phyloP scores from a whole-genome alignment of 2,329 filamentous ascomycete genomes.

The Aspergillus aculeatinus region DNA sequence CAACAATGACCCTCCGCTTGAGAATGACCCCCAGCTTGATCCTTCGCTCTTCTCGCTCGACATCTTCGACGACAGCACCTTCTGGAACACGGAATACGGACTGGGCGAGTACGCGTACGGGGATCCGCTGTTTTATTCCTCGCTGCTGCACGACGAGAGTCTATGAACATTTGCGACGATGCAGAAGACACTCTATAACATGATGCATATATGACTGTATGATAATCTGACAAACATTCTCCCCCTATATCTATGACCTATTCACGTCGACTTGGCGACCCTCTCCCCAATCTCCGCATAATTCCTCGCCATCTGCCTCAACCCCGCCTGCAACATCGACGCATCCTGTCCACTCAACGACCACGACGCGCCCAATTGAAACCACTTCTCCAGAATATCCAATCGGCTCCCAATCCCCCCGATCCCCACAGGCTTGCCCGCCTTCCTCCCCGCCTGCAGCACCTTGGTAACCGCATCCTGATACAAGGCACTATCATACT shows the following conservation, averaged over 20 bases:
- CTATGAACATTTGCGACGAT: not conserved
- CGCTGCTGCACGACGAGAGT: conserved; percentile 10
- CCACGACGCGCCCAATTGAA: conserved; percentile 40
- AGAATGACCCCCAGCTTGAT: not conserved
- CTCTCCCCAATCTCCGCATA: conserved; percentile 28
- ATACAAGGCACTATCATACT: conserved; percentile 39
- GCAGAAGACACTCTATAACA: no score
- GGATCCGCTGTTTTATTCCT: conserved; percentile 10
- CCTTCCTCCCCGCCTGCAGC: conserved; percentile 39
- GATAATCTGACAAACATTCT: not conserved
- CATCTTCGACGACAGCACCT: conserved; percentile 17
- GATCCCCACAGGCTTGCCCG: conserved; percentile 43
- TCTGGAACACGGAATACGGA: conserved; percentile 31
- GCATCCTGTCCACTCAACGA: conserved; percentile 39
- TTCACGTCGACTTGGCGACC: conserved; percentile 10
- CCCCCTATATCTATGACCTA: no score
- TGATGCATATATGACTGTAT: not conserved
- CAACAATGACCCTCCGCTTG: not conserved
- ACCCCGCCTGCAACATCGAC: conserved; percentile 37
- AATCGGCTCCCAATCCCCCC: conserved; percentile 43
- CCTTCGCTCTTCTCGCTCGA: conserved; percentile 6
- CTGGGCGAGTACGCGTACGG: conserved; percentile 36
- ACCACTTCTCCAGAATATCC: conserved; percentile 46
- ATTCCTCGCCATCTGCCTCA: conserved; percentile 35
- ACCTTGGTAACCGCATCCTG: conserved; percentile 34